Conservation (phyloP, 345 rosid species). For the Corchorus capsularis region DNA sequence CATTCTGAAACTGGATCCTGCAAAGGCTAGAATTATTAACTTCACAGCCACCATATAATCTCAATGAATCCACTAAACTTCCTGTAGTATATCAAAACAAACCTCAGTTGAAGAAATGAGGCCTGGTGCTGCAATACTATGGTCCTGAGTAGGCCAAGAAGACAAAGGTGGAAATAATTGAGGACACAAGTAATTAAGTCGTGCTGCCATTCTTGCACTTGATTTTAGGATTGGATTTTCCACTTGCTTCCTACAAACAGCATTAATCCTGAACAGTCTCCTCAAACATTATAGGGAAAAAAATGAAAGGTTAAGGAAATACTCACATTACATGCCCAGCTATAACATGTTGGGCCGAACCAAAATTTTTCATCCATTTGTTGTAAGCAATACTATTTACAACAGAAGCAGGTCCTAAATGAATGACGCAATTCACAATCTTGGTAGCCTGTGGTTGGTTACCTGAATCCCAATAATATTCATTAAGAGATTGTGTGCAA, state of each 20-base stretch:
- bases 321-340: constrained; percentile 79
- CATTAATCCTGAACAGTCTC: neutral
- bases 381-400: constrained; percentile 51
- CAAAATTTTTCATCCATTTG: constrained; percentile 75
- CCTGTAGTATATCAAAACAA: constrained; percentile 23
- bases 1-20: too few species aligned
- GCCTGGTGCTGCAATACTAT: constrained; percentile 25
- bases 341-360: constrained; percentile 73
- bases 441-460: constrained; percentile 34
- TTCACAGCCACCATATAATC: too few species aligned
- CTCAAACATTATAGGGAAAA: too few species aligned
- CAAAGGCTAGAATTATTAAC: too few species aligned
- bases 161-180: constrained; percentile 87
- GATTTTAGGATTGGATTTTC: constrained; percentile 72
- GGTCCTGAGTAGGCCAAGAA: constrained; percentile 54
- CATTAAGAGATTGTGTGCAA: constrained; percentile 43
- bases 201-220: constrained; percentile 79
- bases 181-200: constrained; percentile 84
- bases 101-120: constrained; percentile 45
- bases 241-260: constrained; percentile 57
- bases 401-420: constrained; percentile 70
- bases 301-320: neutral
- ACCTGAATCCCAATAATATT: constrained; percentile 44
- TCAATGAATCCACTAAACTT: too few species aligned
- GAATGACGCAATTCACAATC: constrained; percentile 67